Percentiles rank a stretch among this genome's conserved stretches.
Evolutionary conservation across 2,329 filamentous ascomycete species (phyloP).

Genomic region (Akanthomyces uredinophilus): DNA sequence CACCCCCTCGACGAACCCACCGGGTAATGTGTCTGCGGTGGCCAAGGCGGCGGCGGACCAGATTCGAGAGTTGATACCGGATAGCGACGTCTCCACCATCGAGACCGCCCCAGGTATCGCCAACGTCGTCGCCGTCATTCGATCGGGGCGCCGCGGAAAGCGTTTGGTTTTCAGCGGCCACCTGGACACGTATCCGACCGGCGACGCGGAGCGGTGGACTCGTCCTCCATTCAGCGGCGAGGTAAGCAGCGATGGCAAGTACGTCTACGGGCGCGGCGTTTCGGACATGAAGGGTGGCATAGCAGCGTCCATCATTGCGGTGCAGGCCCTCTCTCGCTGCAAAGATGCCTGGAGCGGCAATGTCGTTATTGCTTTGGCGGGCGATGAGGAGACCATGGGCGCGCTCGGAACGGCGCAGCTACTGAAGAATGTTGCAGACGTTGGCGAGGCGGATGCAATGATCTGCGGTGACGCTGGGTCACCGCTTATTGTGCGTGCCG

Average conservation of each 20-base stretch:
- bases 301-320: conserved; percentile 15
- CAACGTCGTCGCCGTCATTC: conserved; percentile 14
- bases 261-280: conserved; percentile 15
- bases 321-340: neutral
- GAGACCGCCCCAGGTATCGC: conserved; percentile 12
- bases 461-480: conserved; percentile 17
- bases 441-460: conserved; percentile 13
- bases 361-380: conserved; percentile 15
- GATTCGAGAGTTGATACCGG: conserved; percentile 12
- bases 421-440: conserved; percentile 5
- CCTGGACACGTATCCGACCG: conserved; percentile 15
- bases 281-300: conserved; percentile 18
- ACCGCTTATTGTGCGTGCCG: conserved; percentile 13
- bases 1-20: conserved; percentile 8
- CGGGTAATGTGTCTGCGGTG: conserved; percentile 10
- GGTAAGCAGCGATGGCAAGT: conserved; percentile 13
- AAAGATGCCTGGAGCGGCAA: conserved; percentile 12
- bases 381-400: conserved; percentile 17
- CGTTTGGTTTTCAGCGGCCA: conserved; percentile 17
- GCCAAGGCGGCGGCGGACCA: conserved; percentile 7
- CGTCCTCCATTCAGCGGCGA: conserved; percentile 7
- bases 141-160: conserved; percentile 8
- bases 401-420: conserved; percentile 14
- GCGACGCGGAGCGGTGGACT: conserved; percentile 12
- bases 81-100: conserved; percentile 11